Percentiles rank a stretch among this genome's conserved stretches.
These are phyloP conservation scores for Purpureocillium takamizusanense DNA, from an alignment of 2,329 filamentous ascomycete genomes.

Conservation along the genomic window DNA sequence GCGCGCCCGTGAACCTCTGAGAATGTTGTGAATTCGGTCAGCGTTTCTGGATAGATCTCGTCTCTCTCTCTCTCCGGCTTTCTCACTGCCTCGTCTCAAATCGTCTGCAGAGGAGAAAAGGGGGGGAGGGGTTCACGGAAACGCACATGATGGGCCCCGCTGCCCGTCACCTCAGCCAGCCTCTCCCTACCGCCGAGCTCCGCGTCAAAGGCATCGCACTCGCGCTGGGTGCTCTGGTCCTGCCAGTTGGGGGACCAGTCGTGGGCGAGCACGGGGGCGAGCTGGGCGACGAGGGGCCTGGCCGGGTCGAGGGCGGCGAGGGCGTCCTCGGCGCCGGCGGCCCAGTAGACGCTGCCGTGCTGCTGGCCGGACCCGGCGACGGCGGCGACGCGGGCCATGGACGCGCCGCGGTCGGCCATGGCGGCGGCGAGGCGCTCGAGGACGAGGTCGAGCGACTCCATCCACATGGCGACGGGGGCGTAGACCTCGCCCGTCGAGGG, in stretches of 20 bases:
- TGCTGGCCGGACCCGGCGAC: constrained; percentile 93
- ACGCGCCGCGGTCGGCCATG: constrained; percentile 34
- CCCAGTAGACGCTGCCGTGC: constrained; percentile 97
- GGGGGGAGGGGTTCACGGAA: neutral
- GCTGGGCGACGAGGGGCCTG: constrained; percentile 61
- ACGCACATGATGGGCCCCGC: constrained; percentile 85
- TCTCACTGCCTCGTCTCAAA: neutral
- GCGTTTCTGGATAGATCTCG: too few relatives aligned
- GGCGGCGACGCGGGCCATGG: constrained; percentile 67
- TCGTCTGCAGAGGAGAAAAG: neutral
- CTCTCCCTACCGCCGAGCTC: constrained; percentile 55
- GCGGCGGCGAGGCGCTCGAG: constrained; percentile 62
- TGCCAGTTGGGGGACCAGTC: constrained; percentile 95
- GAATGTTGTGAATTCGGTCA: too few relatives aligned
- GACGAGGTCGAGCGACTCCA: constrained; percentile 85
- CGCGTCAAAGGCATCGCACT: constrained; percentile 83
- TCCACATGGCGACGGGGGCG: constrained; percentile 87
- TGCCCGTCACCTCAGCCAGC: constrained; percentile 76
- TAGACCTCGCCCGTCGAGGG: constrained; percentile 80
- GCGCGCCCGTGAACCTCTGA: constrained; percentile 90
- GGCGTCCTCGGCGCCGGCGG: constrained; percentile 53
- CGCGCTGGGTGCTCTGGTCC: constrained; percentile 84
- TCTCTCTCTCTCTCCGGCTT: too few relatives aligned
- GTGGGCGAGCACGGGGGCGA: constrained; percentile 67
- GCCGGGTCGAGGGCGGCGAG: constrained; percentile 52